Conservation (phyloP, 2,329 filamentous ascomycete genomes). For the Botrytis byssoidea region DNA sequence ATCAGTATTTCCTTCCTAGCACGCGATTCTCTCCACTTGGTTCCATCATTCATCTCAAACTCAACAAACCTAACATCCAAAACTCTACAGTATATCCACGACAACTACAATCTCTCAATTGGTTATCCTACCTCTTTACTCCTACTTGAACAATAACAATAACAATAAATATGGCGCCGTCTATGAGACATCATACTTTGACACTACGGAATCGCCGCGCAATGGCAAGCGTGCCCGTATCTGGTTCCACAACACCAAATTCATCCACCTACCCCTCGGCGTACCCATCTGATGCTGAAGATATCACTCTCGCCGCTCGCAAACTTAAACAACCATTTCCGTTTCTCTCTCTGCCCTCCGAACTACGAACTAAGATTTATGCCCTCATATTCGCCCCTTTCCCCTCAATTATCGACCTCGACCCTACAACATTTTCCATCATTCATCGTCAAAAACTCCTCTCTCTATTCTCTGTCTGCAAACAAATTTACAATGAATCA, state of each 20-base stretch:
- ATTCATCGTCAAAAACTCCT: conserved; percentile 55
- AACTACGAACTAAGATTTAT: conserved; percentile 70
- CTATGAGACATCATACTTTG: conserved; percentile 4
- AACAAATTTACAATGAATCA: conserved; percentile 61
- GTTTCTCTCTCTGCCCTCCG: conserved; percentile 66
- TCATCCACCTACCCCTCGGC: conserved; percentile 31
- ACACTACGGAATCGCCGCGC: conserved; percentile 10
- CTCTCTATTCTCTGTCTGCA: conserved; percentile 59
- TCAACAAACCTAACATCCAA: not conserved
- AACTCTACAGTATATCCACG: not conserved
- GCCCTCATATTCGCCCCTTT: conserved; percentile 56
- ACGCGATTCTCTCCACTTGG: not conserved
- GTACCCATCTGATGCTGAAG: conserved; percentile 36
- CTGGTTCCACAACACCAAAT: conserved; percentile 24
- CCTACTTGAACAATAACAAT: not conserved
- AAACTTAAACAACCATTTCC: conserved; percentile 47
- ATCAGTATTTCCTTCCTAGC: not conserved
- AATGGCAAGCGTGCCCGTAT: conserved; percentile 3
- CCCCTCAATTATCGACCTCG: conserved; percentile 61
- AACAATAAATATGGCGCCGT: not conserved
- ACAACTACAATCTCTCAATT: not conserved
- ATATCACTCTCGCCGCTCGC: conserved; percentile 20
- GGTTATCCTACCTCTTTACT: not conserved
- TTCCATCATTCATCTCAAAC: not conserved
- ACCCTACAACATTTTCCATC: conserved; percentile 62